Evolutionary conservation across 768 basidiomycete genomes (phyloP).

Genomic region (Asterophora parasitica): DNA sequence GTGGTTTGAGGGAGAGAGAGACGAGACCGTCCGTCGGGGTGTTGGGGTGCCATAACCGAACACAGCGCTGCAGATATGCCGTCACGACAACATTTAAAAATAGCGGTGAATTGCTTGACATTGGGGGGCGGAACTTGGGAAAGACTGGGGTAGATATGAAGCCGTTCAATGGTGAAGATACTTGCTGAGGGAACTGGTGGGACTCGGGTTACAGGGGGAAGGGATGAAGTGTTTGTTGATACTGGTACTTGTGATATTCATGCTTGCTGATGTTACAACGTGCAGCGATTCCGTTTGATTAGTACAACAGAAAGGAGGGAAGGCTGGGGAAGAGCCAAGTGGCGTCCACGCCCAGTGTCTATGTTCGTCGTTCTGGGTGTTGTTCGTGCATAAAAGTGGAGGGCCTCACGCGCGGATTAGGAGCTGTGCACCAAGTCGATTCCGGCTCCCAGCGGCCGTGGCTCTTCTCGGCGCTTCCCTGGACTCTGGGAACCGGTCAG

Average conservation of each 20-base stretch:
- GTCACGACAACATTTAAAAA: constrained; percentile 14
- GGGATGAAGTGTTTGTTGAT: constrained; percentile 14
- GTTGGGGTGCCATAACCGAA: constrained; percentile 17
- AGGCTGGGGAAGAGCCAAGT: constrained; percentile 11
- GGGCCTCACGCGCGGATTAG: constrained; percentile 16
- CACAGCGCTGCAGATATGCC: constrained; percentile 8
- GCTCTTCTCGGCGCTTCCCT: constrained; percentile 24
- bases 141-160: constrained; percentile 7
- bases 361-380: constrained; percentile 15
- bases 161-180: constrained; percentile 13
- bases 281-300: constrained; percentile 34
- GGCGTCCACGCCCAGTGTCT: constrained; percentile 15
- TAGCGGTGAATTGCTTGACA: constrained; percentile 19
- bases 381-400: constrained; percentile 4
- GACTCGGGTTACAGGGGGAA: constrained; percentile 14
- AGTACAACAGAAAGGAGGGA: constrained; percentile 33
- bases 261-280: constrained; percentile 36
- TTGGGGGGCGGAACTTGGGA: background rate
- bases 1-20: background rate
- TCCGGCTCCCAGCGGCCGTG: constrained; percentile 33
- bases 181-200: constrained; percentile 11
- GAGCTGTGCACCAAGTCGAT: constrained; percentile 40
- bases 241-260: constrained; percentile 15
- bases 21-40: constrained; percentile 18
- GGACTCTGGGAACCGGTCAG: constrained; percentile 22